A percentile compares a stretch with the other conserved stretches of the same genome.
phyloP scores from a whole-genome alignment of 352 stramenopile species.

The Phytophthora pini region DNA sequence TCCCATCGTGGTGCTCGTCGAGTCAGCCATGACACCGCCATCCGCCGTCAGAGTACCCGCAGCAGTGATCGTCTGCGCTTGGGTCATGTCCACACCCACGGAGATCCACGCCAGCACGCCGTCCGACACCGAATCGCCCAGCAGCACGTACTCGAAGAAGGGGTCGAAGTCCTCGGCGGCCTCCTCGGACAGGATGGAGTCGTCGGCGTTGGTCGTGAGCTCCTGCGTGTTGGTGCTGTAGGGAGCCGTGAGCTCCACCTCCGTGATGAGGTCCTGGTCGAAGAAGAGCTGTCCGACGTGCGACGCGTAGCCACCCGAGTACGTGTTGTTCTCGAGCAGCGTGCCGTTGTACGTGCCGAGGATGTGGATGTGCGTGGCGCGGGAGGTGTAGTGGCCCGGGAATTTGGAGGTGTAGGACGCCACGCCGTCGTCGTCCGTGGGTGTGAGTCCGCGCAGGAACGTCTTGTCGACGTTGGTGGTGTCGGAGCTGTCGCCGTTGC shows the following conservation, averaged over 20 bases:
- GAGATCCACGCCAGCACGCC: constrained; percentile 50
- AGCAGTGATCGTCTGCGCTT: constrained; percentile 24
- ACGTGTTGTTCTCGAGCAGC: constrained; percentile 33
- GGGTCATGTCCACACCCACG: not conserved
- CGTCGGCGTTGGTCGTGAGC: constrained; percentile 32
- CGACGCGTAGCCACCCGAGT: constrained; percentile 23
- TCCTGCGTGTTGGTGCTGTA: constrained; percentile 39
- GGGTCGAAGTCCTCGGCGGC: constrained; percentile 40
- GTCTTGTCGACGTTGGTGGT: constrained; percentile 28
- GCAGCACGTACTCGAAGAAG: constrained; percentile 41
- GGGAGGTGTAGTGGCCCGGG: constrained; percentile 31
- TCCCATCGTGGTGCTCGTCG: constrained; percentile 9
- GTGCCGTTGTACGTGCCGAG: constrained; percentile 34
- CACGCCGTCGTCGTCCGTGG: constrained; percentile 24
- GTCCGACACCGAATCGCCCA: constrained; percentile 39
- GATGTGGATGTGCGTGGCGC: constrained; percentile 34
- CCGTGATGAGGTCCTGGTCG: constrained; percentile 36
- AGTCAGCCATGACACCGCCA: constrained; percentile 25
- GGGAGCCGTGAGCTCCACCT: constrained; percentile 22
- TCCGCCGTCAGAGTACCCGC: constrained; percentile 18
- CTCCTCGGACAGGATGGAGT: constrained; percentile 40
- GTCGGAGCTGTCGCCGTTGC: constrained; percentile 33
- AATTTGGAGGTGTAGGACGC: constrained; percentile 30
- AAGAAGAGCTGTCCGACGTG: constrained; percentile 34
- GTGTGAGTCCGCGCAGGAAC: constrained; percentile 24